Evolutionary conservation across 805 yeast genomes (phyloP).

Genomic region (Schwanniomyces polymorphus): DNA sequence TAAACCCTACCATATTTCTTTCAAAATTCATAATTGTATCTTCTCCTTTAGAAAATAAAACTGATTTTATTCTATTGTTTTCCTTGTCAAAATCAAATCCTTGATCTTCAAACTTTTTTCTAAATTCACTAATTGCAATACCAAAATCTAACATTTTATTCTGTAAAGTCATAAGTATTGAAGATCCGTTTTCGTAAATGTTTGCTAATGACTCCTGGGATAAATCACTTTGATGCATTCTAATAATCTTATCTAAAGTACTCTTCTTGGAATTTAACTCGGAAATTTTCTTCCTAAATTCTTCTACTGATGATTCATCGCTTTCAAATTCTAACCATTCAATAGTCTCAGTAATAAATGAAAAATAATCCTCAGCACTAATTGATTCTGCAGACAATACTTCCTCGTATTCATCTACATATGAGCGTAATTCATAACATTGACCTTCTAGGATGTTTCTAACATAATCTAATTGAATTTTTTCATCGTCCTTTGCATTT

Average conservation of each 20-base stretch:
- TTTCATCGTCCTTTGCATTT: constrained; percentile 54
- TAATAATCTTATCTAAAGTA: constrained; percentile 33
- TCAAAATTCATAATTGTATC: constrained; percentile 27
- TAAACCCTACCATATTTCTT: constrained; percentile 21
- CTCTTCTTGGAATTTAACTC: constrained; percentile 16
- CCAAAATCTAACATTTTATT: constrained; percentile 44
- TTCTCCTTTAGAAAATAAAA: constrained; percentile 17
- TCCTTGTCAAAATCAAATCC: constrained; percentile 55
- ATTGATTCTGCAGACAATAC: constrained; percentile 35
- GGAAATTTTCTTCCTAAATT: constrained; percentile 23
- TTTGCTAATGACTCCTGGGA: constrained; percentile 44
- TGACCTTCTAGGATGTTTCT: constrained; percentile 71
- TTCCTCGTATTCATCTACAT: constrained; percentile 54
- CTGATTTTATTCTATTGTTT: constrained; percentile 41
- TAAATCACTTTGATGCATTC: constrained; percentile 47
- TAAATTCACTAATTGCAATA: constrained; percentile 42
- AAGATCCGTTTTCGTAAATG: constrained; percentile 43
- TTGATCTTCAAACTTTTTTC: constrained; percentile 42
- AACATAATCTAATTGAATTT: constrained; percentile 53
- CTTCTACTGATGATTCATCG: constrained; percentile 43
- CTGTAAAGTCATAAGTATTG: constrained; percentile 43
- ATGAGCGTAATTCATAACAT: constrained; percentile 68
- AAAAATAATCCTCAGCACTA: constrained; percentile 7
- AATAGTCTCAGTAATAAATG: constrained; percentile 46
- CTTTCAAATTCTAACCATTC: constrained; percentile 83